Evolutionary conservation across 371 early-diverging fungal genomes (phyloP).

Genomic region (Saksenaea vasiformis): DNA sequence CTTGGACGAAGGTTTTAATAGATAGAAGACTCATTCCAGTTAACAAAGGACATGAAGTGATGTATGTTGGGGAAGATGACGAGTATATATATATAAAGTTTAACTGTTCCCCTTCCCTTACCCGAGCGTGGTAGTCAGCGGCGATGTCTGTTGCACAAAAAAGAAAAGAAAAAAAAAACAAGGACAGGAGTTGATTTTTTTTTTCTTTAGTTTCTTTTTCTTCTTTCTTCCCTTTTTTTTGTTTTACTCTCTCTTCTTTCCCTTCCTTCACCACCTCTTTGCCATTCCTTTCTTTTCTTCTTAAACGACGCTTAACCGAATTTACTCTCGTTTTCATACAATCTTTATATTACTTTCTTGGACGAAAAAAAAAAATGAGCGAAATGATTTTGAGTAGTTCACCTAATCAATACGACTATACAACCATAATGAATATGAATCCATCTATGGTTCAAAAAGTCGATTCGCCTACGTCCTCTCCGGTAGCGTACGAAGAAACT

Average conservation of each 20-base stretch:
- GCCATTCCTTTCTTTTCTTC: slow-evolving; percentile 7
- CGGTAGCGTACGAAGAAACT: slow-evolving; percentile 23
- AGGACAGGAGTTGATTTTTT: neutral
- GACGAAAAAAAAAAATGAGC: slow-evolving; percentile 25
- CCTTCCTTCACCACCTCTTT: neutral
- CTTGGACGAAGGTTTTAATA: too few relatives aligned
- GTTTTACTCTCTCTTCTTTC: neutral
- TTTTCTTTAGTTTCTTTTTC: slow-evolving; percentile 3
- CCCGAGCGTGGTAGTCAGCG: too few relatives aligned
- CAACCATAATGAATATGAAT: slow-evolving; percentile 35
- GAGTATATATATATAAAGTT: too few relatives aligned
- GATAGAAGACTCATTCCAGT: too few relatives aligned
- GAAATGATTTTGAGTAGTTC: slow-evolving; percentile 26
- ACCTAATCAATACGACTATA: slow-evolving; percentile 32
- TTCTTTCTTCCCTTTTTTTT: neutral
- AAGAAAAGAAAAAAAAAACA: too few relatives aligned
- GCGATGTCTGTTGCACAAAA: too few relatives aligned
- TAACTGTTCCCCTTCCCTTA: too few relatives aligned
- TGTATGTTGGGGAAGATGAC: too few relatives aligned
- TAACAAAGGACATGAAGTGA: too few relatives aligned
- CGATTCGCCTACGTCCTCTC: slow-evolving; percentile 8
- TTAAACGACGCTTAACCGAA: neutral
- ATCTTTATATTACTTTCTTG: neutral
- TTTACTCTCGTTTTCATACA: neutral
- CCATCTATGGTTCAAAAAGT: slow-evolving; percentile 37